Evolutionary conservation across 2,329 filamentous ascomycete species (phyloP).

Genomic region (Xylariaceae sp.): DNA sequence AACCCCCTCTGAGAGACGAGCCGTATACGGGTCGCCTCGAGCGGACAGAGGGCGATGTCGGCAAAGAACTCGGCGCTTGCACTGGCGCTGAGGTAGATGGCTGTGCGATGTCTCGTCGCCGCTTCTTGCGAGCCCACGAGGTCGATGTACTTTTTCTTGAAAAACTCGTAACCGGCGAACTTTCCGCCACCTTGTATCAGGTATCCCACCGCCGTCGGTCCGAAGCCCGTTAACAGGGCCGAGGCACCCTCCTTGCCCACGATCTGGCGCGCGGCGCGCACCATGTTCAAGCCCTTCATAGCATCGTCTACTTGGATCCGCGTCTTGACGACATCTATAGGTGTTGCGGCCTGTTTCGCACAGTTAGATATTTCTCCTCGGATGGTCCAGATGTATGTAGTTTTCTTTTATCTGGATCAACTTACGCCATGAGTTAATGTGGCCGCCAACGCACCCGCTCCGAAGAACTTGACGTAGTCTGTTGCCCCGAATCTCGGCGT

Average conservation of each 20-base stretch:
- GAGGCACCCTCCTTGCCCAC: constrained; percentile 72
- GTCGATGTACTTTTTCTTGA: constrained; percentile 83
- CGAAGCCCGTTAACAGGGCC: constrained; percentile 76
- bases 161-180: constrained; percentile 89
- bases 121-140: constrained; percentile 49
- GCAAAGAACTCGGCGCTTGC: constrained; percentile 66
- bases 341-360: constrained; percentile 42
- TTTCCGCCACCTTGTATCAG: constrained; percentile 87
- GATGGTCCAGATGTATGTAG: too few relatives aligned
- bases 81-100: constrained; percentile 67
- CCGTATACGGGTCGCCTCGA: constrained; percentile 75
- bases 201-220: constrained; percentile 81
- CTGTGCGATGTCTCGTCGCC: constrained; percentile 41
- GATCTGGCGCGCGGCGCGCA: constrained; percentile 73
- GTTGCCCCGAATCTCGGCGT: constrained; percentile 35
- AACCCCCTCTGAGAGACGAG: constrained; percentile 78
- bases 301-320: constrained; percentile 83
- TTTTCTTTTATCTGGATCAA: neutral
- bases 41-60: constrained; percentile 80
- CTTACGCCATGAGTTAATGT: constrained; percentile 47
- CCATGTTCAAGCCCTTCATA: constrained; percentile 78
- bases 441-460: constrained; percentile 47
- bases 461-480: constrained; percentile 50
- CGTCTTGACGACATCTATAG: constrained; percentile 74
- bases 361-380: neutral